Percentiles rank a stretch among this genome's conserved stretches.
Evolutionary conservation across 768 basidiomycete genomes (phyloP).

Genomic region (Collybia sp.): DNA sequence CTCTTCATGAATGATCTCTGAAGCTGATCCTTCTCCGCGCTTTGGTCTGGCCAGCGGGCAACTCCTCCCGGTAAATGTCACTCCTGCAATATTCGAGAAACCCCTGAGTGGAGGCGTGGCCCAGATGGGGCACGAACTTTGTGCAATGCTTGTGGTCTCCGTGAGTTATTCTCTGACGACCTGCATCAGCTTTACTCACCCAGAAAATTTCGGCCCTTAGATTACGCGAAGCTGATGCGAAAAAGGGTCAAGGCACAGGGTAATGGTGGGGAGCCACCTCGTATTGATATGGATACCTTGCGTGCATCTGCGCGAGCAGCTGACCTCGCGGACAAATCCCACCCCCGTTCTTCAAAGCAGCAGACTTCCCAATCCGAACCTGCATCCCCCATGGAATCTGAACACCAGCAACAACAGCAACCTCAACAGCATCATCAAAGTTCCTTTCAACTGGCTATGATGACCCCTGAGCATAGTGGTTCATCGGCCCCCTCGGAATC

Average conservation of each 20-base stretch:
- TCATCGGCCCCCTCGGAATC: conserved; percentile 14
- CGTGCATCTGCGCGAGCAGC: conserved; percentile 67
- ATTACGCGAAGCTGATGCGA: conserved; percentile 81
- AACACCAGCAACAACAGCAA: conserved; percentile 23
- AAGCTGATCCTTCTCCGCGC: conserved; percentile 20
- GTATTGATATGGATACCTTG: conserved; percentile 72
- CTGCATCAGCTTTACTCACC: conserved; percentile 3
- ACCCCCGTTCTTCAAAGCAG: conserved; percentile 18
- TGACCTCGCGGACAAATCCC: conserved; percentile 34
- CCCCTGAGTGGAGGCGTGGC: conserved; percentile 85
- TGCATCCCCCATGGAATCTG: conserved; percentile 24
- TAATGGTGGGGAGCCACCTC: conserved; percentile 48
- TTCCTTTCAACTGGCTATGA: conserved; percentile 52
- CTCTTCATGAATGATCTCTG: conserved; percentile 5
- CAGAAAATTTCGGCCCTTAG: conserved; percentile 24
- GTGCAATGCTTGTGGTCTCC: conserved; percentile 83
- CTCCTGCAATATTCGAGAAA: conserved; percentile 83
- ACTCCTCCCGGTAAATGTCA: conserved; percentile 85
- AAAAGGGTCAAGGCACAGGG: conserved; percentile 64
- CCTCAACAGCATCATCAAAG: conserved; percentile 46
- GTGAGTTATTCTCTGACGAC: conserved; percentile 38
- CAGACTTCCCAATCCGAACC: conserved; percentile 23
- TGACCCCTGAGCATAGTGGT: conserved; percentile 18
- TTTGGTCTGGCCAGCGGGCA: conserved; percentile 57
- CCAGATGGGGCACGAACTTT: conserved; percentile 81